Conservation (phyloP, 2,329 filamentous ascomycete species). For the Xylaria digitata region DNA sequence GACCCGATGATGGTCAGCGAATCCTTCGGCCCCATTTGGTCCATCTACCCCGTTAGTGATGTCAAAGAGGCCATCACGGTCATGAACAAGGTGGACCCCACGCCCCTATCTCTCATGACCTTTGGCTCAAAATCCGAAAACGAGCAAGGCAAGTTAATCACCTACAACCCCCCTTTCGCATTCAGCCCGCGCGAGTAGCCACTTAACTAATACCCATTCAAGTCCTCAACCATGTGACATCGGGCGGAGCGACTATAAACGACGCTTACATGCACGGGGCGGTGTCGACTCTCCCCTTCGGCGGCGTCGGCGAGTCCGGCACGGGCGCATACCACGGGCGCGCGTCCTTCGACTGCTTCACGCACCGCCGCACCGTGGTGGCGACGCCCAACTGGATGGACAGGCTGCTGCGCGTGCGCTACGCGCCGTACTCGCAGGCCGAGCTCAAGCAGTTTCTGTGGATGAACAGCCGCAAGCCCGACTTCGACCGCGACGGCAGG, state of each 20-base stretch:
- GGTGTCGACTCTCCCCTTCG: slow-evolving; percentile 79
- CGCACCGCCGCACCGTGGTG: slow-evolving; percentile 63
- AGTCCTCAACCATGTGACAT: slow-evolving; percentile 71
- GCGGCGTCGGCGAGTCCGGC: slow-evolving; percentile 84
- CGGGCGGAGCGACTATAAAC: slow-evolving; percentile 75
- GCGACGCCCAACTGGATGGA: slow-evolving; percentile 76
- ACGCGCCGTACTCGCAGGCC: slow-evolving; percentile 68
- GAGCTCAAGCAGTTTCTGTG: slow-evolving; percentile 59
- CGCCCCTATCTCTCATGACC: slow-evolving; percentile 84
- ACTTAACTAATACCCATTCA: slow-evolving; percentile 13
- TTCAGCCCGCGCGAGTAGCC: slow-evolving; percentile 25
- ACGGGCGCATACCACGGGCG: slow-evolving; percentile 81
- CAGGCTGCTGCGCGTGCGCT: slow-evolving; percentile 72
- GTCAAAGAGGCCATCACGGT: slow-evolving; percentile 88
- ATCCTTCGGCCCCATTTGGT: slow-evolving; percentile 92
- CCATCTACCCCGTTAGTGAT: slow-evolving; percentile 79
- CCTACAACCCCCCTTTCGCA: neutral
- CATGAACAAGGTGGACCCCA: slow-evolving; percentile 83
- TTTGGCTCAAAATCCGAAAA: slow-evolving; percentile 87
- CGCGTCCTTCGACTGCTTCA: slow-evolving; percentile 72
- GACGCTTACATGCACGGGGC: slow-evolving; percentile 76
- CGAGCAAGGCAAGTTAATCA: slow-evolving; percentile 68
- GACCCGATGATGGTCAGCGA: slow-evolving; percentile 86
- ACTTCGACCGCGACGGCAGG: slow-evolving; percentile 71
- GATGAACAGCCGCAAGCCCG: slow-evolving; percentile 60